A percentile compares a stretch with the other conserved stretches of the same genome.
Evolutionary conservation across 441 rosid species (phyloP).

Genomic region (Daphne laureola): DNA sequence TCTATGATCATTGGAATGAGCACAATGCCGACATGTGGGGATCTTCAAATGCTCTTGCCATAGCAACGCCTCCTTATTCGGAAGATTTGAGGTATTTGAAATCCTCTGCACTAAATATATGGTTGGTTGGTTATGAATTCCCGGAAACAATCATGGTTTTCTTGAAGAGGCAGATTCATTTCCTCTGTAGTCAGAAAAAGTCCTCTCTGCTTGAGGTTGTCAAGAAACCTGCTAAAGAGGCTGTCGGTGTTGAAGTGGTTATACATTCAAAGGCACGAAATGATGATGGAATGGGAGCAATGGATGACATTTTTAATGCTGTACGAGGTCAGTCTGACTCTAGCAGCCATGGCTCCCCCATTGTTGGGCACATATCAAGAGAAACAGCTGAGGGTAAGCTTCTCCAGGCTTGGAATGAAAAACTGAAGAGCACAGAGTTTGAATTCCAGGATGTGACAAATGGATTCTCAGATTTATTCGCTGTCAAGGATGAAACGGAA

Average conservation of each 20-base stretch:
- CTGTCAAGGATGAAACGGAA: constrained; percentile 63
- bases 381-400: constrained; percentile 81
- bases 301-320: constrained; percentile 62
- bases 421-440: constrained; percentile 42
- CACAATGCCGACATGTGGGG: constrained; percentile 56
- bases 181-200: constrained; percentile 69
- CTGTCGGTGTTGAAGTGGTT: constrained; percentile 48
- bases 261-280: constrained; percentile 62
- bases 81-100: constrained; percentile 74
- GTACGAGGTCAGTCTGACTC: constrained; percentile 30
- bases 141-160: constrained; percentile 91
- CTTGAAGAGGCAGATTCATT: constrained; percentile 63
- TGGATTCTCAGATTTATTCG: constrained; percentile 78
- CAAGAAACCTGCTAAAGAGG: constrained; percentile 45
- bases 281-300: constrained; percentile 52
- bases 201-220: constrained; percentile 65
- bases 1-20: constrained; percentile 65
- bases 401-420: constrained; percentile 68
- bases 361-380: constrained; percentile 64
- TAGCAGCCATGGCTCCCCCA: constrained; percentile 32
- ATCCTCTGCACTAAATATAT: constrained; percentile 76
- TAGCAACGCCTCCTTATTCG: constrained; percentile 72
- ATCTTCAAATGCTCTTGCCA: constrained; percentile 47
- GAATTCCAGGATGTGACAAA: constrained; percentile 49
- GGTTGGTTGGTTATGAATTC: constrained; percentile 89